Conservation (phyloP, 441 rosid species). For the Euphorbia neoarborescens region DNA sequence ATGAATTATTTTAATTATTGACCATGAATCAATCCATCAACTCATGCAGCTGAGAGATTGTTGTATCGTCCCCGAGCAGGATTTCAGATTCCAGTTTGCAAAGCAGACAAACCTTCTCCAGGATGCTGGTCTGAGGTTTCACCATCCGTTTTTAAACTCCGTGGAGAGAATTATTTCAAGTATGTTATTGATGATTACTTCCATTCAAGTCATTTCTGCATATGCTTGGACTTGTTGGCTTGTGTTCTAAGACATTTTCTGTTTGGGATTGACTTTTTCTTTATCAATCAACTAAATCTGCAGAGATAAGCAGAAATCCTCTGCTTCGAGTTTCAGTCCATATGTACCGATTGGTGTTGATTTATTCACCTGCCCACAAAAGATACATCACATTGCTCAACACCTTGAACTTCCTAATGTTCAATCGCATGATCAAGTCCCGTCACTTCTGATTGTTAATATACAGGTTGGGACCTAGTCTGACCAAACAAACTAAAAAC, state of each 20-base stretch:
- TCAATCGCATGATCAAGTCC: slow-evolving; percentile 36
- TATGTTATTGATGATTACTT: slow-evolving; percentile 15
- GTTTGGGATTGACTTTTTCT: not conserved
- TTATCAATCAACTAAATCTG: slow-evolving; percentile 6
- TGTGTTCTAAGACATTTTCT: not conserved
- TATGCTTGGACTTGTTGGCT: not conserved
- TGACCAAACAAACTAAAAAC: not conserved
- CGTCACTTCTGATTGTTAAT: slow-evolving; percentile 56
- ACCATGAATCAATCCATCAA: slow-evolving; percentile 6
- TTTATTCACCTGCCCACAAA: slow-evolving; percentile 47
- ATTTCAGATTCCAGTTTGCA: slow-evolving; percentile 36
- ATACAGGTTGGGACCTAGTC: slow-evolving; percentile 38
- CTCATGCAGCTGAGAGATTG: slow-evolving; percentile 45
- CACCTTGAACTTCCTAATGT: slow-evolving; percentile 59
- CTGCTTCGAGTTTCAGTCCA: slow-evolving; percentile 57
- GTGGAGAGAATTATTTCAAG: slow-evolving; percentile 68
- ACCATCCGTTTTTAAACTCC: slow-evolving; percentile 66
- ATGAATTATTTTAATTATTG: too few relatives aligned
- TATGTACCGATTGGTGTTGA: slow-evolving; percentile 64
- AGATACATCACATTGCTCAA: slow-evolving; percentile 71
- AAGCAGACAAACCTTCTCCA: slow-evolving; percentile 42
- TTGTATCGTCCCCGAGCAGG: slow-evolving; percentile 60
- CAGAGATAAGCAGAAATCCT: slow-evolving; percentile 64
- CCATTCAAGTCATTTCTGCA: not conserved
- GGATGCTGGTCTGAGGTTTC: slow-evolving; percentile 66